Conservation (phyloP, 2,329 filamentous ascomycete species). For the Domatiomyces globalis region DNA sequence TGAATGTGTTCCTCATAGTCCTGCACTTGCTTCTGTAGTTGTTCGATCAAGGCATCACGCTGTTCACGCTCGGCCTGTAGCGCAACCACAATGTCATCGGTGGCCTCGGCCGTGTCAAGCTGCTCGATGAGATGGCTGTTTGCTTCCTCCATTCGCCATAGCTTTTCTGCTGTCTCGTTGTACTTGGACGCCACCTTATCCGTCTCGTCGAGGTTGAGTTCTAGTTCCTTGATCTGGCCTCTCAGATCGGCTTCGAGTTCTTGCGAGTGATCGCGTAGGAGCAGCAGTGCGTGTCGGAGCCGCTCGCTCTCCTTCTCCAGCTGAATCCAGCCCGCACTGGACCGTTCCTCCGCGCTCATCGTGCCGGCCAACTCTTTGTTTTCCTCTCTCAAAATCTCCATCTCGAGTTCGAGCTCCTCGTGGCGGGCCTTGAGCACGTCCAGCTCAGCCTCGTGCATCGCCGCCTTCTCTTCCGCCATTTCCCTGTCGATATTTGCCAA, state of each 20-base stretch:
- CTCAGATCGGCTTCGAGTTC: slow-evolving; percentile 69
- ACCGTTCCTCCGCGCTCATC: slow-evolving; percentile 76
- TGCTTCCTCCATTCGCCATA: slow-evolving; percentile 56
- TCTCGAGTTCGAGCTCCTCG: slow-evolving; percentile 76
- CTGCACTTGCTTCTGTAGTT: slow-evolving; percentile 43
- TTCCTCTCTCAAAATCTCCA: slow-evolving; percentile 75
- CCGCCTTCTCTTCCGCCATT: slow-evolving; percentile 88
- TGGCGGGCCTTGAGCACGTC: slow-evolving; percentile 59
- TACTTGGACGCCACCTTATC: slow-evolving; percentile 54
- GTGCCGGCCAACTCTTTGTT: slow-evolving; percentile 71
- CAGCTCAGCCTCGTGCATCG: slow-evolving; percentile 65
- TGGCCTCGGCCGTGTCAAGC: slow-evolving; percentile 72
- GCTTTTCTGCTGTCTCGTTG: slow-evolving; percentile 54
- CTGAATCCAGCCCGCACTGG: slow-evolving; percentile 76
- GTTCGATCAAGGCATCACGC: slow-evolving; percentile 11
- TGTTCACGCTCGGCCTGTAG: slow-evolving; percentile 75
- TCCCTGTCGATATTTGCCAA: slow-evolving; percentile 80
- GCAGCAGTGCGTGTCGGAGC: slow-evolving; percentile 68
- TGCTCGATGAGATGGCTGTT: slow-evolving; percentile 82
- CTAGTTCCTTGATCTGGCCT: slow-evolving; percentile 58
- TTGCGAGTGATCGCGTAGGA: slow-evolving; percentile 73
- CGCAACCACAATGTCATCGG: slow-evolving; percentile 89
- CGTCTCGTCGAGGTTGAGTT: slow-evolving; percentile 58
- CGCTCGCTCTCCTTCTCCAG: slow-evolving; percentile 84
- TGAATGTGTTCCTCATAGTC: slow-evolving; percentile 84